These are phyloP conservation scores for Aspergillus pseudonomiae DNA, from an alignment of 2,329 filamentous ascomycete genomes.

Conservation along the genomic window DNA sequence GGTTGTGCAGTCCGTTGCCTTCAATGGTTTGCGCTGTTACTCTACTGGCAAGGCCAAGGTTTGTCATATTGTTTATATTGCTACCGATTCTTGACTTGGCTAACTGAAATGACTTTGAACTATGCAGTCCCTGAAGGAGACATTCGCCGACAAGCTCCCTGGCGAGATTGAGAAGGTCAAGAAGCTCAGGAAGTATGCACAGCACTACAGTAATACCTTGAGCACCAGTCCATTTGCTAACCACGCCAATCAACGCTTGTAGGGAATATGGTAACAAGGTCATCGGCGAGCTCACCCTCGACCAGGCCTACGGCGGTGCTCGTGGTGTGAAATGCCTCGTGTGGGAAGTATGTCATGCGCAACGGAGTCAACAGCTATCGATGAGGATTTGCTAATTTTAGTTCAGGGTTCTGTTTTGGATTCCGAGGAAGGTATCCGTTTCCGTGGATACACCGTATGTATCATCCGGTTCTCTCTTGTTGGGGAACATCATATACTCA, in stretches of 20 bases:
- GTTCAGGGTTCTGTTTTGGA: constrained; percentile 85
- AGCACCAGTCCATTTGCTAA: constrained; percentile 20
- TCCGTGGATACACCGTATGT: constrained; percentile 88
- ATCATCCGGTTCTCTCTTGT: background rate
- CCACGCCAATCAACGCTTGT: constrained; percentile 26
- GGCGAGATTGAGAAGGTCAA: constrained; percentile 99
- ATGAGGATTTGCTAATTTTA: constrained; percentile 15
- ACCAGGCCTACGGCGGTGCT: constrained; percentile 99
- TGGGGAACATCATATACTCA: constrained; percentile 21
- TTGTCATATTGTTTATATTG: constrained; percentile 27
- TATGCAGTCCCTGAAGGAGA: constrained; percentile 89
- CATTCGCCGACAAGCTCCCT: constrained; percentile 92
- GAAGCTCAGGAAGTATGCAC: constrained; percentile 86
- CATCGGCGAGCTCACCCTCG: constrained; percentile 94
- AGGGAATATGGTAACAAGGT: constrained; percentile 96
- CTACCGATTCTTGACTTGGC: constrained; percentile 26
- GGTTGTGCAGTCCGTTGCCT: constrained; percentile 69
- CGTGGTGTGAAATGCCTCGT: constrained; percentile 98
- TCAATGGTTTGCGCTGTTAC: constrained; percentile 86
- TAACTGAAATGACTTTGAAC: constrained; percentile 31
- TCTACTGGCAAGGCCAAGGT: constrained; percentile 86
- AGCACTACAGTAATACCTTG: background rate
- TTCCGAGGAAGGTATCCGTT: constrained; percentile 97
- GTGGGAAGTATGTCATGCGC: constrained; percentile 70
- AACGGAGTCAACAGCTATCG: background rate